Percentiles rank a stretch among this genome's conserved stretches.
These are phyloP conservation scores for Fraxinus sp. DNA, from an alignment of 305 asterid species.

Conservation along the genomic window DNA sequence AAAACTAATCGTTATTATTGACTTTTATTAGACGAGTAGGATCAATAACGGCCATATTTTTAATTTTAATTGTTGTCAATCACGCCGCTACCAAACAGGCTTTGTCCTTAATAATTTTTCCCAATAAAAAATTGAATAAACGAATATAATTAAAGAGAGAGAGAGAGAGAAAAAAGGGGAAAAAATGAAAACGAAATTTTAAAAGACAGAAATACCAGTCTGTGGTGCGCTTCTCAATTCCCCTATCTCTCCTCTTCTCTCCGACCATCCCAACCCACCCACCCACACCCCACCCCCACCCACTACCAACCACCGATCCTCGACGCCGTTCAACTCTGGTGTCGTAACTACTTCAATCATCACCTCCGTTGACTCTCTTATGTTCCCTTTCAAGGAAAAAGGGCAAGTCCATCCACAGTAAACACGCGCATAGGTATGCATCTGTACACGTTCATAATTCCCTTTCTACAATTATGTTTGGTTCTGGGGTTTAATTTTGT, in stretches of 20 bases:
- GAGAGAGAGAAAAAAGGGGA: neutral
- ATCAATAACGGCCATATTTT: too few species aligned
- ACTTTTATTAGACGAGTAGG: too few species aligned
- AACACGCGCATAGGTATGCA: neutral
- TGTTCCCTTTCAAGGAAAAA: neutral
- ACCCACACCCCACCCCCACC: slow-evolving; percentile 42
- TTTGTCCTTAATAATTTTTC: neutral
- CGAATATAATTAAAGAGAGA: neutral
- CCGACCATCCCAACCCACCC: slow-evolving; percentile 23
- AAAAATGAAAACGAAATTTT: slow-evolving; percentile 11
- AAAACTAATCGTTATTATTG: too few species aligned
- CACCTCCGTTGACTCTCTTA: slow-evolving; percentile 25
- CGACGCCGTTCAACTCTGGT: slow-evolving; percentile 25
- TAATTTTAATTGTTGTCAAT: too few species aligned
- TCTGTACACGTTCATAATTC: neutral
- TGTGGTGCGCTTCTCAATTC: neutral
- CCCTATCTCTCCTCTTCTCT: slow-evolving; percentile 5
- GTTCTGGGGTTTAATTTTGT: neutral
- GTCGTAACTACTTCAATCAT: slow-evolving; percentile 1
- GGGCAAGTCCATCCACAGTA: slow-evolving; percentile 28
- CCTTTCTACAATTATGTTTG: slow-evolving; percentile 21
- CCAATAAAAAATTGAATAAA: neutral
- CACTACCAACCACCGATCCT: slow-evolving; percentile 32
- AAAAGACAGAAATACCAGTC: slow-evolving; percentile 29
- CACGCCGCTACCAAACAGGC: too few species aligned